Conservation (phyloP, 2,329 filamentous ascomycete genomes). For the Aspergillus piperis region DNA sequence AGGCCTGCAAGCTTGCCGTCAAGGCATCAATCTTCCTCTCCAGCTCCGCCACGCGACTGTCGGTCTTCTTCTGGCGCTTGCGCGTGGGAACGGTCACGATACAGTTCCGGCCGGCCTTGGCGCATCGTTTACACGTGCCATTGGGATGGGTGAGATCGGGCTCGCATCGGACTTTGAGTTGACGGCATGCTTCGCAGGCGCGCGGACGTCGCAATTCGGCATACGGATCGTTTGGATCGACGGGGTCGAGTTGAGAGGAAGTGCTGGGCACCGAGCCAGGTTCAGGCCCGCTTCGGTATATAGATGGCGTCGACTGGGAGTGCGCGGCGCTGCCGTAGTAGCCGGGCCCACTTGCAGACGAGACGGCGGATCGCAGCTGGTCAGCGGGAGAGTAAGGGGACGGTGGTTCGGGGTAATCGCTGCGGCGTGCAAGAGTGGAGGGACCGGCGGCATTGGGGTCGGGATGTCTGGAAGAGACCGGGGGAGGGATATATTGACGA, state of each 20-base stretch:
- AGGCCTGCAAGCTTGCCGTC: conserved; percentile 73
- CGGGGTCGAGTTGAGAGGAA: conserved; percentile 6
- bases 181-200: conserved; percentile 74
- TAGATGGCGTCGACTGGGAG: conserved; percentile 11
- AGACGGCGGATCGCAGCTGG: conserved; percentile 17
- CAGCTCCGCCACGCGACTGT: conserved; percentile 83
- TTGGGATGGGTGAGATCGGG: conserved; percentile 65
- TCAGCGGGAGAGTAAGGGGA: conserved; percentile 21
- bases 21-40: conserved; percentile 91
- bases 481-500: conserved; percentile 12
- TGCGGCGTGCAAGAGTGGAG: conserved; percentile 11
- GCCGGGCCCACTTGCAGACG: conserved; percentile 14
- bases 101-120: conserved; percentile 76
- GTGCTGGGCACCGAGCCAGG: conserved; percentile 1
- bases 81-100: conserved; percentile 72
- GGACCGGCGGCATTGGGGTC: conserved; percentile 2
- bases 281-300: conserved; percentile 9
- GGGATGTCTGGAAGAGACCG: conserved; percentile 12
- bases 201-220: conserved; percentile 66
- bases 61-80: conserved; percentile 89
- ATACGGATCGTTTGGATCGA: conserved; percentile 26
- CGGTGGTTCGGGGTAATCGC: conserved; percentile 33
- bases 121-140: conserved; percentile 72
- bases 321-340: conserved; percentile 13
- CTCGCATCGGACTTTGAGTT: conserved; percentile 82